These are phyloP conservation scores for Lipomyces spencermartinsiae DNA, from an alignment of 805 yeast genomes.

Conservation along the genomic window DNA sequence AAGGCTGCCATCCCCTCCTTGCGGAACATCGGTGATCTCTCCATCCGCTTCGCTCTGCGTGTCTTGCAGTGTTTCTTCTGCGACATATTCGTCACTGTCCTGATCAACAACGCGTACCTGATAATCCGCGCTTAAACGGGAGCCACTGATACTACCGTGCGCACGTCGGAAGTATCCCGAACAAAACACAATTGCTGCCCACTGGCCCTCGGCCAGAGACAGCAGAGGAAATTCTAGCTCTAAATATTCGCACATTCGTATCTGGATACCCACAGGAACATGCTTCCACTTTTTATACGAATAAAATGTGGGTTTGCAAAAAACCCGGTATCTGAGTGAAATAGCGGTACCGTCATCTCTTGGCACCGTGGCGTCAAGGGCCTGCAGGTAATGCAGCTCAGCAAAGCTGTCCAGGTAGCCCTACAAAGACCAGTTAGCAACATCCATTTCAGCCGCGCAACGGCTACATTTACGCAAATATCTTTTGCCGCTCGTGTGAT, in stretches of 20 bases:
- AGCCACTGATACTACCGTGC: not conserved
- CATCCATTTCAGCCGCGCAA: no score
- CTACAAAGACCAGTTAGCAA: not conserved
- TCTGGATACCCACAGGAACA: no score
- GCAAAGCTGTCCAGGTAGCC: not conserved
- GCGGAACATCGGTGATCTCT: not conserved
- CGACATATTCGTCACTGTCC: not conserved
- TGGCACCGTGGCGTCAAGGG: constrained; percentile 5
- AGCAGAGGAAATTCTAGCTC: constrained; percentile 3
- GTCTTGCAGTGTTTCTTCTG: not conserved
- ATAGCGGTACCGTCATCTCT: not conserved
- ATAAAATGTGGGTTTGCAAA: not conserved
- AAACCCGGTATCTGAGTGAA: not conserved
- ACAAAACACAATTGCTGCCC: not conserved
- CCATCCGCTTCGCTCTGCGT: not conserved
- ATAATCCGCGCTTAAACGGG: not conserved
- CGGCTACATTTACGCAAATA: not conserved
- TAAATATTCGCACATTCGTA: not conserved
- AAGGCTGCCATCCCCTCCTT: not conserved
- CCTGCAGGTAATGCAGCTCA: not conserved
- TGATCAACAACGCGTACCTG: not conserved
- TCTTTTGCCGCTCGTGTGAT: not conserved
- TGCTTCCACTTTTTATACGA: constrained; percentile 1
- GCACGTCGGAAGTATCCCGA: constrained; percentile 1
- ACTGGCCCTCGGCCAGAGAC: not conserved